Conservation (phyloP, 768 basidiomycete genomes). For the Chlorophyllum brunneum region DNA sequence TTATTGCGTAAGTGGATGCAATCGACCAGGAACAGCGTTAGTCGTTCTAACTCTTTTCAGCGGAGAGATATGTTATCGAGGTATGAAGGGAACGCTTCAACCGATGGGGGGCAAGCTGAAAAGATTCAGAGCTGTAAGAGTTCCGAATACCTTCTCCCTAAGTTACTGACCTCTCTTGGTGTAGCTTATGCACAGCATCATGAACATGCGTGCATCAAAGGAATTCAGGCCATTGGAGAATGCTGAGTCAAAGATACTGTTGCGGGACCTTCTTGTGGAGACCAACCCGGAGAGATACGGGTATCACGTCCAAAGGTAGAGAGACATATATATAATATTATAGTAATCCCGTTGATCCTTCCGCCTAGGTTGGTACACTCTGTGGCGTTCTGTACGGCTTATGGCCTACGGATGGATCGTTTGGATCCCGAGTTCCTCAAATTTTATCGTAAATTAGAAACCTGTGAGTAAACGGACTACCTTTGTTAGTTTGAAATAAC, state of each 20-base stretch:
- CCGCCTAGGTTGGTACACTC: constrained; percentile 19
- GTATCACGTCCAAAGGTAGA: constrained; percentile 18
- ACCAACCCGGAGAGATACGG: constrained; percentile 12
- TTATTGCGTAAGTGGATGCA: constrained; percentile 22
- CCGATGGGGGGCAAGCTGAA: not conserved
- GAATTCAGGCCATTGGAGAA: constrained; percentile 21
- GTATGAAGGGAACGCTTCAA: not conserved
- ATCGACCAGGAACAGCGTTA: constrained; percentile 11
- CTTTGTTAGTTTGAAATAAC: not conserved
- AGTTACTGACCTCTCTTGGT: not conserved
- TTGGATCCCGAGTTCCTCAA: constrained; percentile 18
- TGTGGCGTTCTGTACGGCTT: constrained; percentile 20
- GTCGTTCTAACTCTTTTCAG: not conserved
- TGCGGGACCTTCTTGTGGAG: constrained; percentile 17
- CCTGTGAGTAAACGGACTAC: not conserved
- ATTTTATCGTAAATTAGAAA: constrained; percentile 14
- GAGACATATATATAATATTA: not conserved
- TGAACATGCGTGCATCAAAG: constrained; percentile 20
- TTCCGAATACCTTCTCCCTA: not conserved
- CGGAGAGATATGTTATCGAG: not conserved
- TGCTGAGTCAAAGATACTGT: constrained; percentile 18
- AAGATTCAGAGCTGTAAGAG: constrained; percentile 1
- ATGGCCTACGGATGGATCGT: constrained; percentile 19
- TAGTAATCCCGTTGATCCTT: not conserved
- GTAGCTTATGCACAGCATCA: constrained; percentile 23